phyloP scores from a whole-genome alignment of 352 stramenopile species.

The Phytophthora sansomeana region DNA sequence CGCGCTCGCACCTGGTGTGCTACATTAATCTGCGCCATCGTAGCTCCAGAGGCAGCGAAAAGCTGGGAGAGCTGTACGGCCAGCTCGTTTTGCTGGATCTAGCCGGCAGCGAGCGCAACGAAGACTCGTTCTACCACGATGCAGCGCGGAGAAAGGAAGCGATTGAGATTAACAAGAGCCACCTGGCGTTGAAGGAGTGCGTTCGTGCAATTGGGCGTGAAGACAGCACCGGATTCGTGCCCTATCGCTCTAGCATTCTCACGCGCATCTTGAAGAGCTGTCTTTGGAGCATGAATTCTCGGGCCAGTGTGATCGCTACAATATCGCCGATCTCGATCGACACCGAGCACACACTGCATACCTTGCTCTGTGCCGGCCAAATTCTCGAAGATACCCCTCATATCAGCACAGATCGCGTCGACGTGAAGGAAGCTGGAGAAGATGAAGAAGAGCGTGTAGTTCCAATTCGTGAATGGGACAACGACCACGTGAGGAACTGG shows the following conservation, averaged over 20 bases:
- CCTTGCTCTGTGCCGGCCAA: slow-evolving; percentile 70
- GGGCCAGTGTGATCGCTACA: slow-evolving; percentile 81
- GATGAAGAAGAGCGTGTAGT: slow-evolving; percentile 38
- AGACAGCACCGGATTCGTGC: slow-evolving; percentile 64
- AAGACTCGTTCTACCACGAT: slow-evolving; percentile 83
- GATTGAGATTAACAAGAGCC: slow-evolving; percentile 88
- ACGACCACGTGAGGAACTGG: slow-evolving; percentile 61
- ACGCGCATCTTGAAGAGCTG: slow-evolving; percentile 83
- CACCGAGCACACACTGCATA: slow-evolving; percentile 84
- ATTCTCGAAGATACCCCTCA: slow-evolving; percentile 71
- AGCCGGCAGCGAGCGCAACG: slow-evolving; percentile 77
- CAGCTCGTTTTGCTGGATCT: slow-evolving; percentile 72
- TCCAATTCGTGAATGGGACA: slow-evolving; percentile 71
- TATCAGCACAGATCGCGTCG: slow-evolving; percentile 59
- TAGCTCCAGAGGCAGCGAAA: slow-evolving; percentile 11
- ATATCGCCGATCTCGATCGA: slow-evolving; percentile 79
- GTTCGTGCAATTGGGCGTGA: slow-evolving; percentile 73
- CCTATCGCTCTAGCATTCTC: slow-evolving; percentile 74
- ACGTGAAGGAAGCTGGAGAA: slow-evolving; percentile 60
- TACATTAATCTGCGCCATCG: slow-evolving; percentile 61
- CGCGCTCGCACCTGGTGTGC: slow-evolving; percentile 74
- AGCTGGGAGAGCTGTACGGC: slow-evolving; percentile 45
- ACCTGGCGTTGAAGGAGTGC: slow-evolving; percentile 85
- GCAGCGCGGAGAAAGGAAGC: slow-evolving; percentile 74
- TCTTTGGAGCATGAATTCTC: slow-evolving; percentile 64